phyloP scores from a whole-genome alignment of 139 green algal genomes.

The Closterium sp. region DNA sequence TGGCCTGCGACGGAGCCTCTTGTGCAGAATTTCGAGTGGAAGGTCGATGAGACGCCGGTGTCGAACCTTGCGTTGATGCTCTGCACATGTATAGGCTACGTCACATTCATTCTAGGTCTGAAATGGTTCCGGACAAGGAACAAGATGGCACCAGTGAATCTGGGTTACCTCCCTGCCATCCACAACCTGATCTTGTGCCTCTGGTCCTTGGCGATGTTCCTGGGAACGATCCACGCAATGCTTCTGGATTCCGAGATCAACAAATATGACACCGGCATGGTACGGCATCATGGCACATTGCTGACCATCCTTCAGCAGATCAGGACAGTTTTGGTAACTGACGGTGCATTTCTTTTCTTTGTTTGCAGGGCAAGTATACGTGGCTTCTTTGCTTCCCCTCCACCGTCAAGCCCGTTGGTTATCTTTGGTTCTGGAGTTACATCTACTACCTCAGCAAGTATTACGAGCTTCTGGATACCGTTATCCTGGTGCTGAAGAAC shows the following conservation, averaged over 20 bases:
- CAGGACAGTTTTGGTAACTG: background rate
- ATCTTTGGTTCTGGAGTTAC: conserved; percentile 59
- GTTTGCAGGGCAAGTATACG: conserved; percentile 16
- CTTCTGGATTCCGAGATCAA: background rate
- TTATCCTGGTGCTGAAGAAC: conserved; percentile 56
- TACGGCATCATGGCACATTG: background rate
- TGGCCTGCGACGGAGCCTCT: background rate
- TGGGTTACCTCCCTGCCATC: background rate
- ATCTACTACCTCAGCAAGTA: conserved; percentile 64
- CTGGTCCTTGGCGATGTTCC: background rate
- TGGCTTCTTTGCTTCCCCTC: conserved; percentile 51
- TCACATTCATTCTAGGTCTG: background rate
- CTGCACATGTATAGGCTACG: background rate
- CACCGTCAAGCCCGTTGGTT: conserved; percentile 9
- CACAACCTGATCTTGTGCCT: background rate
- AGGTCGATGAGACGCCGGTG: background rate
- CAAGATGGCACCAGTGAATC: background rate
- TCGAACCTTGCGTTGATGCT: background rate
- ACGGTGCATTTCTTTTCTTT: background rate
- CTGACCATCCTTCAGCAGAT: background rate
- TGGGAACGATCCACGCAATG: background rate
- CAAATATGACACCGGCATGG: background rate
- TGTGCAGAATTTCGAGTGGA: background rate
- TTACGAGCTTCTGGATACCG: conserved; percentile 63
- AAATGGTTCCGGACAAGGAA: background rate